A percentile compares a stretch with the other conserved stretches of the same genome.
Evolutionary conservation across 208 protist genomes (phyloP).

Genomic region (Trypanosoma brucei): DNA sequence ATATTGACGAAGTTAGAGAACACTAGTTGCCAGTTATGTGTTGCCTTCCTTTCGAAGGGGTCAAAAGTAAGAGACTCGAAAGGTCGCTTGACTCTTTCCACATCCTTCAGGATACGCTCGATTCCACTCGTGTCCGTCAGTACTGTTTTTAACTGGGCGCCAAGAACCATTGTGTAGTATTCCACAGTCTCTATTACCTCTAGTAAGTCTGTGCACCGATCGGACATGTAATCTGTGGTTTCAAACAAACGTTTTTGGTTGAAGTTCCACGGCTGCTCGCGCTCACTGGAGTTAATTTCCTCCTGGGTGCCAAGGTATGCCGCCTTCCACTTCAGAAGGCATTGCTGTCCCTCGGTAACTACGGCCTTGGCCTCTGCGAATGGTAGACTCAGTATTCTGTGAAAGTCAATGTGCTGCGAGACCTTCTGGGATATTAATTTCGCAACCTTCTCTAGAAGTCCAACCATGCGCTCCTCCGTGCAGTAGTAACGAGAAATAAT

Average conservation of each 20-base stretch:
- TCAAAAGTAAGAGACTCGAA: constrained; percentile 96
- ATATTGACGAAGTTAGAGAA: constrained; percentile 92
- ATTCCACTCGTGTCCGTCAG: constrained; percentile 95
- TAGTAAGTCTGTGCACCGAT: constrained; percentile 93
- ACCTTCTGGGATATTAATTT: constrained; percentile 95
- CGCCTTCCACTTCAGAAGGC: constrained; percentile 93
- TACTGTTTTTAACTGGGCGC: constrained; percentile 95
- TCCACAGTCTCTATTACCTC: constrained; percentile 93
- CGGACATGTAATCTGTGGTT: constrained; percentile 96
- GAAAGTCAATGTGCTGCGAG: constrained; percentile 91
- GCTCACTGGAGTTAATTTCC: constrained; percentile 94
- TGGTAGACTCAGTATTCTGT: constrained; percentile 76
- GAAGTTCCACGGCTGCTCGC: constrained; percentile 98
- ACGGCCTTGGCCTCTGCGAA: constrained; percentile 71
- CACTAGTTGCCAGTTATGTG: constrained; percentile 89
- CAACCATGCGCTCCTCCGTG: constrained; percentile 97
- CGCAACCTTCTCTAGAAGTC: constrained; percentile 96
- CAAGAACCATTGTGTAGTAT: constrained; percentile 96
- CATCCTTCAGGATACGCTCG: constrained; percentile 92
- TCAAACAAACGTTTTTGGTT: constrained; percentile 96
- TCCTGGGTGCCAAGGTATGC: constrained; percentile 91
- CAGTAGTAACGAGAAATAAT: constrained; percentile 99
- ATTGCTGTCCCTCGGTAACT: constrained; percentile 89
- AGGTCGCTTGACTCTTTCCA: constrained; percentile 92
- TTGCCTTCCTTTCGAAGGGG: constrained; percentile 92